These are phyloP conservation scores for Ogataea siamensis DNA, from an alignment of 805 yeast genomes.

Conservation along the genomic window DNA sequence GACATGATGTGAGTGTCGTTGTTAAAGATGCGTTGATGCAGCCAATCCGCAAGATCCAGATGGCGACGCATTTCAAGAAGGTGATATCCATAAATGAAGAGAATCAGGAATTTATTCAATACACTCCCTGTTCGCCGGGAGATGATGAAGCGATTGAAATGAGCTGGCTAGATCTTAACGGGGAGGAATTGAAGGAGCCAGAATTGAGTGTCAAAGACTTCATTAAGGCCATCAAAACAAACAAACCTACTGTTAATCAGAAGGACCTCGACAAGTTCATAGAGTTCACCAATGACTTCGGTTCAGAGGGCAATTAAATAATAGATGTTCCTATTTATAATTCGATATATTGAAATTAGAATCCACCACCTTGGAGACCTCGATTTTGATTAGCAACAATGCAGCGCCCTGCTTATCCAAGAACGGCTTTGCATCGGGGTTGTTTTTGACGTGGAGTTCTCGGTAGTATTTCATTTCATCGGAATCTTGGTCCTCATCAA, in stretches of 20 bases:
- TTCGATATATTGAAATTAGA: conserved; percentile 55
- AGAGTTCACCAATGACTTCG: conserved; percentile 91
- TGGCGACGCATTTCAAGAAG: conserved; percentile 89
- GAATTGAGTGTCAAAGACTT: conserved; percentile 87
- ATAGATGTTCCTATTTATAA: conserved; percentile 18
- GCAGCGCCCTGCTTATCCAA: conserved; percentile 63
- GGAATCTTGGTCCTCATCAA: conserved; percentile 37
- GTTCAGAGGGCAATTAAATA: conserved; percentile 85
- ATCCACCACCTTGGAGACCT: conserved; percentile 77
- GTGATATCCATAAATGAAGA: conserved; percentile 43
- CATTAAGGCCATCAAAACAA: conserved; percentile 83
- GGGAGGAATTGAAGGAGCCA: conserved; percentile 89
- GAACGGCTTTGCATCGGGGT: conserved; percentile 70
- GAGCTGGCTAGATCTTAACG: conserved; percentile 90
- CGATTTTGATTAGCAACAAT: conserved; percentile 62
- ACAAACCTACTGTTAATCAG: conserved; percentile 92
- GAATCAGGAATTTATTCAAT: conserved; percentile 41
- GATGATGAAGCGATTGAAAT: conserved; percentile 79
- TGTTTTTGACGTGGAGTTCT: conserved; percentile 55
- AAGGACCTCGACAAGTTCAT: conserved; percentile 79
- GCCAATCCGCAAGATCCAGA: conserved; percentile 92
- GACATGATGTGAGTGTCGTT: conserved; percentile 94
- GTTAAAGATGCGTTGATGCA: conserved; percentile 98
- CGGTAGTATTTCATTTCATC: conserved; percentile 61
- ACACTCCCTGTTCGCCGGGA: conserved; percentile 98